Base-by-base conservation (phyloP, 495 filamentous ascomycete genomes). In the Xylaria acuta region DNA sequence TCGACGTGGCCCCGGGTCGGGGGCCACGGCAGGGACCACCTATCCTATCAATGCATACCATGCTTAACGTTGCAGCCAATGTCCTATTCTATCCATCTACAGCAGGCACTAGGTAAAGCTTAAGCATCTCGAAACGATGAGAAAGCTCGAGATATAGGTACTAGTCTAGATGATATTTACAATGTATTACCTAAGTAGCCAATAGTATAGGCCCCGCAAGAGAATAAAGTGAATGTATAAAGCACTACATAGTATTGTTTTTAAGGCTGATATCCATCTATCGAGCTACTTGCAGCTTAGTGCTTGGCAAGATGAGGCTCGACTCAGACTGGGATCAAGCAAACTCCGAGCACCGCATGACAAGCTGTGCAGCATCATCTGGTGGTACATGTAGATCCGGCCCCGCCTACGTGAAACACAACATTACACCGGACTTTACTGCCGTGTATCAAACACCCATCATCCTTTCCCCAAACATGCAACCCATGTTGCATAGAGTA, bases 341-440 rank as follows among this genome's bases (percentile, higher is more conserved):
- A 38, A 20, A 38, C 45, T 67, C 64, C 47, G 47, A 54, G 47
- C 20, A 54, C 38, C 30, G 67, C 67, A 69, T 58, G 54, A 60
- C n/a, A 60, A 20, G 67, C 53, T 60, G 53, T 69, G 53, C 49
- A 45, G 36, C 54, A 36, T 67, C 54, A 40, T 70, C 27, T 62
- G 36, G 60, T 38, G 51, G 18, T 51, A 16, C 34, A 6, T 47
- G 67, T 45, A 70, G 67, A 70, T 70, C 67, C 41, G 54, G 67
- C 5, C 67, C 67, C 67, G 34, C 43, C 54, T 22, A 70, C 30
- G 3, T 70, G 67, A 70, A 70, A 70, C 67, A 59, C n/a, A 5
- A 25, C 49, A 56, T 67, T 56, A 43, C 49, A 67, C 49, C 34
- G 43, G 43, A 67, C 22, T 67, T n/a, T 56, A 56, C 36, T 56